Evolutionary conservation across 306 rosid genomes (phyloP).

Genomic region (Cicer yamashitae): DNA sequence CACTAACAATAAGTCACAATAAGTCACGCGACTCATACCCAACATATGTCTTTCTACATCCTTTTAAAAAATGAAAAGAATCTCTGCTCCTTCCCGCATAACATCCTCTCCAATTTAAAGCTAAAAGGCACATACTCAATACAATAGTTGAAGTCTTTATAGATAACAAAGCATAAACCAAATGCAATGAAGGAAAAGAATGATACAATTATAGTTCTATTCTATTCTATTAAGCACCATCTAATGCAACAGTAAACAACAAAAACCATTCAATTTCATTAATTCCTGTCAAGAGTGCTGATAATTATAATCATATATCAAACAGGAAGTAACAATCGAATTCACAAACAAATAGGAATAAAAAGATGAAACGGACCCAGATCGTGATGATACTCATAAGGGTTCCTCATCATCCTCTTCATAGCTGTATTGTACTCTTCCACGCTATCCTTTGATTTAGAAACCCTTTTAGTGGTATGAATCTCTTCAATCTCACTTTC

Average conservation of each 20-base stretch:
- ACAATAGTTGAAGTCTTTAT: not conserved
- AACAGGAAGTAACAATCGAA: not conserved
- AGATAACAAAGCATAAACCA: slow-evolving; percentile 16
- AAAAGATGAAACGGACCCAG: slow-evolving; percentile 72
- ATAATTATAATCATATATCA: not conserved
- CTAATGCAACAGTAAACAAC: slow-evolving; percentile 32
- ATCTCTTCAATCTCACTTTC: slow-evolving; percentile 65
- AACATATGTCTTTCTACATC: too few species aligned
- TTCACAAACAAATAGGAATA: slow-evolving; percentile 16
- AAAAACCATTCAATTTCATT: not conserved
- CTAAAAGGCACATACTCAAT: not conserved
- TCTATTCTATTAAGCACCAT: slow-evolving; percentile 6
- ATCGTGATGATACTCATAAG: slow-evolving; percentile 95
- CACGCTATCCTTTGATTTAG: slow-evolving; percentile 58
- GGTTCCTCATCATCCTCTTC: slow-evolving; percentile 94
- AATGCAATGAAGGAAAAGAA: slow-evolving; percentile 5
- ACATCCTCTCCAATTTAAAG: not conserved
- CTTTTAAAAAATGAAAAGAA: too few species aligned
- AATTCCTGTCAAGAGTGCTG: not conserved
- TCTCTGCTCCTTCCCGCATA: not conserved
- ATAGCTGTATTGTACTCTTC: slow-evolving; percentile 85
- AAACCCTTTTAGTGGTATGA: slow-evolving; percentile 42
- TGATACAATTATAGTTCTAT: not conserved
- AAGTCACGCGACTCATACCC: too few species aligned
- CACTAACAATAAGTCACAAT: too few species aligned